Percentiles rank a stretch among this genome's conserved stretches.
Conservation (phyloP, 768 basidiomycete genomes). For the Leccinum olivaceopallidum region DNA sequence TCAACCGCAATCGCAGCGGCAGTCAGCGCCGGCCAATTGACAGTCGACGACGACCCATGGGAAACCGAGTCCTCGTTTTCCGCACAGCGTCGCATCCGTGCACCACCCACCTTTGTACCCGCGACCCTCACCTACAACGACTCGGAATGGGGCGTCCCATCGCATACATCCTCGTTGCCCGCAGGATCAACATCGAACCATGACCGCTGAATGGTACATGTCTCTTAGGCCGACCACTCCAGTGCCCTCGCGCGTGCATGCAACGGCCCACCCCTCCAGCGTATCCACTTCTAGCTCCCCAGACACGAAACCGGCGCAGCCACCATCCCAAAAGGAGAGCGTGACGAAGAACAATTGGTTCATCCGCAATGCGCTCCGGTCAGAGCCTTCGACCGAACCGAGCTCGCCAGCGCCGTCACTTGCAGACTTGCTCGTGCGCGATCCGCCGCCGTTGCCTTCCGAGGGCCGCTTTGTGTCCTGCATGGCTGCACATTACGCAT, state of each 20-base stretch:
- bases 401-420: conserved; percentile 43
- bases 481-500: conserved; percentile 67
- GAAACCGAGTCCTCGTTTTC: conserved; percentile 43
- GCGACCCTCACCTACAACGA: conserved; percentile 50
- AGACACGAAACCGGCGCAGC: background rate
- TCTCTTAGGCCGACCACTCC: conserved; percentile 37
- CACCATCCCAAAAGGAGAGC: conserved; percentile 1
- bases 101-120: conserved; percentile 59
- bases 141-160: conserved; percentile 30
- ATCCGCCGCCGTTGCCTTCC: conserved; percentile 66
- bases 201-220: conserved; percentile 46
- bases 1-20: too few relatives aligned
- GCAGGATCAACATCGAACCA: background rate
- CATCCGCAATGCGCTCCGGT: conserved; percentile 53
- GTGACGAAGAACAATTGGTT: conserved; percentile 59
- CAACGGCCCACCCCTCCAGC: conserved; percentile 13
- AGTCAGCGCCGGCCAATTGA: conserved; percentile 33
- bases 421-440: conserved; percentile 72
- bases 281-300: conserved; percentile 1
- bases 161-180: background rate
- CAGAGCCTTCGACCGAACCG: conserved; percentile 40
- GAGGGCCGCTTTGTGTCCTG: conserved; percentile 55
- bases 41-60: conserved; percentile 38
- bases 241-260: background rate
- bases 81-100: conserved; percentile 33